Evolutionary conservation across 2,329 filamentous ascomycete species (phyloP), one percentile per base, ranked within the genome.

Genomic region (Sclerotinia sclerotiorum): DNA sequence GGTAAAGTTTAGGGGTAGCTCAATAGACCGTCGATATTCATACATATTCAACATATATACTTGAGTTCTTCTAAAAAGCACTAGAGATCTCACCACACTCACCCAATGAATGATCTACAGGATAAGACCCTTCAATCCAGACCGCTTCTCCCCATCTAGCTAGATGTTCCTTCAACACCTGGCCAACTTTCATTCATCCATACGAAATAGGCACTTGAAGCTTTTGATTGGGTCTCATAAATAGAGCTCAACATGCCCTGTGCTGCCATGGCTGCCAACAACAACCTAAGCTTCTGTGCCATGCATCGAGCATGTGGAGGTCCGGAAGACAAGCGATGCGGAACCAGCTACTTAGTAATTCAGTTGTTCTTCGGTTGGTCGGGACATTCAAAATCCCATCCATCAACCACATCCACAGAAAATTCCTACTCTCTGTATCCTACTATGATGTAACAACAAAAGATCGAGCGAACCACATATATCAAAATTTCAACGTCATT

Each of bases 401-500:
- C 49, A 39, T 39, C 35, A 39, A 39, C 35, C 35, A 13, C 11
- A 39, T 39, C 39, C 35, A 48, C 51, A 61, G 27, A 48, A 61
- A 48, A 35, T 48, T 24, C 3, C 21, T 60, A 60, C 27, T 29
- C 3, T 42, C 39, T 42, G 39, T 17, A 42, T 42, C 5, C 15
- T 60, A 60, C 27, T 60, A 66, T 58, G 63, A 66, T 66, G 52
- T 66, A 58, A 66, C 52, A n/a, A 52, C 60, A 27, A 11, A 42
- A 42, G 39, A 17, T 58, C 52, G 44, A 66, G 32, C 52, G 54
- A 66, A 32, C 52, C n/a, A 46, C 52, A 29, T 10, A 19, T 19
- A 11, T 57, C 57, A 60, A 48, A 42, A 42, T 13, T 39, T 6
- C 35, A 58, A 69, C 48, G 62, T 67, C 56, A 49, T 62, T 15